These are phyloP conservation scores for Cercophora newfieldiana DNA, from an alignment of 495 filamentous ascomycete genomes.

Conservation along the genomic window DNA sequence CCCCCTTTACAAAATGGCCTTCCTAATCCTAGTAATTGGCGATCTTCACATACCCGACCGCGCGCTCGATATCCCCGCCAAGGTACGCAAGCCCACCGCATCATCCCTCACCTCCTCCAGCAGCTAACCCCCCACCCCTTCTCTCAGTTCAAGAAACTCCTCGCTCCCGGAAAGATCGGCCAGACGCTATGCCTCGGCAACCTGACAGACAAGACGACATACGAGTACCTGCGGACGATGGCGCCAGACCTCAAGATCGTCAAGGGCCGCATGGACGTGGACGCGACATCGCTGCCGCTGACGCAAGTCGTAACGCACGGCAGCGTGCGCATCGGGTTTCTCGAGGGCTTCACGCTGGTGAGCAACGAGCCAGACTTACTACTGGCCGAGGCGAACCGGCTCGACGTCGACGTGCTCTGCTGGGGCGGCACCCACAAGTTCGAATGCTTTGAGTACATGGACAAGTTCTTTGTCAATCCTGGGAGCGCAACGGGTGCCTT, in stretches of 20 bases:
- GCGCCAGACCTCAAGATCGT: constrained; percentile 95
- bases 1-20: constrained; percentile 42
- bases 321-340: constrained; percentile 89
- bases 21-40: constrained; percentile 80
- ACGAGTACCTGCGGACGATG: constrained; percentile 89
- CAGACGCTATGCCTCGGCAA: constrained; percentile 98
- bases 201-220: constrained; percentile 90
- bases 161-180: constrained; percentile 95
- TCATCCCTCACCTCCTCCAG: neutral
- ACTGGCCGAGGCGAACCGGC: constrained; percentile 87
- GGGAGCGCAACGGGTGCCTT: constrained; percentile 91
- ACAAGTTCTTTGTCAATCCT: constrained; percentile 97
- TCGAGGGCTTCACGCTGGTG: constrained; percentile 94
- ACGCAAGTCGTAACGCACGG: constrained; percentile 95
- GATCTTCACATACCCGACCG: constrained; percentile 98
- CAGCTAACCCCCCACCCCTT: neutral
- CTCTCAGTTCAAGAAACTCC: constrained; percentile 93
- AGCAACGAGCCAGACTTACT: constrained; percentile 89
- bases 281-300: constrained; percentile 84
- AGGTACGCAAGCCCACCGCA: constrained; percentile 53
- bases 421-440: constrained; percentile 98
- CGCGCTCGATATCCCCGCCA: constrained; percentile 84
- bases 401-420: constrained; percentile 95
- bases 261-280: constrained; percentile 89
- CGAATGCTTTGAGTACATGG: constrained; percentile 98